A percentile compares a stretch with the other conserved stretches of the same genome.
Conservation (phyloP, 352 stramenopile genomes). For the Phytophthora pisi region DNA sequence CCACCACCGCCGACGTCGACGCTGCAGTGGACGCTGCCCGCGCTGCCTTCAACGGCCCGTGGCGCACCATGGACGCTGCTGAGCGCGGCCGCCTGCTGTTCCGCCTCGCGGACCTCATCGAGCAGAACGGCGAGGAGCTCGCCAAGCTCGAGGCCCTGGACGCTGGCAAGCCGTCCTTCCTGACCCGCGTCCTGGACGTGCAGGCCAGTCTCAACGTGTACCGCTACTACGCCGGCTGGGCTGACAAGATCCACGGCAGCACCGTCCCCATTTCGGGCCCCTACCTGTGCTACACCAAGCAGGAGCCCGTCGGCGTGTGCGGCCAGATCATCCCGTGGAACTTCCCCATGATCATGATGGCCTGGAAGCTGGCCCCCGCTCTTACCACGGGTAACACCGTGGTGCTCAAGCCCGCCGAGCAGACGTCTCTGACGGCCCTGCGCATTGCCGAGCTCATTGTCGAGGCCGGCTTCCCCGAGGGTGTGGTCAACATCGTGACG, state of each 20-base stretch:
- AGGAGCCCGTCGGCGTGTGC: conserved; percentile 91
- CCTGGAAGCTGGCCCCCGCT: conserved; percentile 91
- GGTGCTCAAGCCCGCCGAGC: conserved; percentile 94
- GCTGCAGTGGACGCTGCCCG: conserved; percentile 66
- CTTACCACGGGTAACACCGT: conserved; percentile 92
- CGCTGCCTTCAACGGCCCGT: conserved; percentile 66
- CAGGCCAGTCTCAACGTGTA: conserved; percentile 85
- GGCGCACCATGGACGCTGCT: conserved; percentile 54
- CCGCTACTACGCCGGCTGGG: conserved; percentile 93
- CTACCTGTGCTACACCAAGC: conserved; percentile 67
- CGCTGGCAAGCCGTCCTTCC: conserved; percentile 91
- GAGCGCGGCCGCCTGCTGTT: conserved; percentile 49
- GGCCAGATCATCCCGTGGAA: conserved; percentile 97
- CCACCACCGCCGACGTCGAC: conserved; percentile 64
- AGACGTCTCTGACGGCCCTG: conserved; percentile 95
- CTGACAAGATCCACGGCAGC: conserved; percentile 79
- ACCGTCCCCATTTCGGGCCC: conserved; percentile 66
- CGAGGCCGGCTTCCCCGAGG: conserved; percentile 71
- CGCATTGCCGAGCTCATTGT: conserved; percentile 84
- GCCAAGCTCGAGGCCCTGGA: conserved; percentile 55
- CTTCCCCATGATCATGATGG: conserved; percentile 96
- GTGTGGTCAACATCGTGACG: conserved; percentile 85
- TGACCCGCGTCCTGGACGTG: conserved; percentile 87
- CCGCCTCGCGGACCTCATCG: conserved; percentile 55
- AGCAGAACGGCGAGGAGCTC: conserved; percentile 54